phyloP scores from a whole-genome alignment of 2,329 filamentous ascomycete genomes.

The Rhexocercosporidium sp. region DNA sequence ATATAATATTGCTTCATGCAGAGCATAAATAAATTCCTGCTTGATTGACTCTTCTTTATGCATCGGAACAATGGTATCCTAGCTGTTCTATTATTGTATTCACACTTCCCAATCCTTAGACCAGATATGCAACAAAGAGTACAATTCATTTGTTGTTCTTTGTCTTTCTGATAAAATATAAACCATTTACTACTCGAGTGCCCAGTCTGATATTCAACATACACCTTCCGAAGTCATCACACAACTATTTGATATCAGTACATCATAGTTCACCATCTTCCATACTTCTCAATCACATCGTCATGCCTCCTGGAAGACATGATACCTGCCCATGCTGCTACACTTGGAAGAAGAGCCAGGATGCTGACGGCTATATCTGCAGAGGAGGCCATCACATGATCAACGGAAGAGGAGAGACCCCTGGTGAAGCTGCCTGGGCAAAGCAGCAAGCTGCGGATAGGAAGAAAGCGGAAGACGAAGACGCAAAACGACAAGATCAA shows the following conservation, averaged over 20 bases:
- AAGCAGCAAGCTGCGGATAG: not conserved
- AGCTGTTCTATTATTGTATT: not conserved
- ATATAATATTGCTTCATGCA: no score
- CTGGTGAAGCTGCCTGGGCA: not conserved
- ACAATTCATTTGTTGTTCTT: not conserved
- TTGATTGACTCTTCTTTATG: not conserved
- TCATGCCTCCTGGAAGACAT: not conserved
- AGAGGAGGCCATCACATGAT: not conserved
- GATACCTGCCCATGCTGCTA: constrained; percentile 2
- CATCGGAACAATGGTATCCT: not conserved
- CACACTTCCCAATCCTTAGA: not conserved
- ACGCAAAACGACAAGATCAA: not conserved
- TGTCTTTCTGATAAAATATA: not conserved
- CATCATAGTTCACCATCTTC: not conserved
- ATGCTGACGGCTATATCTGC: not conserved
- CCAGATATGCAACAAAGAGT: not conserved
- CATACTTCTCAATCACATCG: not conserved
- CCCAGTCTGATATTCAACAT: not conserved
- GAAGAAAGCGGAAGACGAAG: not conserved
- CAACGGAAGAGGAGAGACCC: not conserved
- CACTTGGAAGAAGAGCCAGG: not conserved
- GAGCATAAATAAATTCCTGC: not conserved
- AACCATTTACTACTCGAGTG: not conserved
- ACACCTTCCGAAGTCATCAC: not conserved
- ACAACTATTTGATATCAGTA: not conserved